phyloP scores from a whole-genome alignment of 176 grass and related monocot genomes.

The Carex scoparia region DNA sequence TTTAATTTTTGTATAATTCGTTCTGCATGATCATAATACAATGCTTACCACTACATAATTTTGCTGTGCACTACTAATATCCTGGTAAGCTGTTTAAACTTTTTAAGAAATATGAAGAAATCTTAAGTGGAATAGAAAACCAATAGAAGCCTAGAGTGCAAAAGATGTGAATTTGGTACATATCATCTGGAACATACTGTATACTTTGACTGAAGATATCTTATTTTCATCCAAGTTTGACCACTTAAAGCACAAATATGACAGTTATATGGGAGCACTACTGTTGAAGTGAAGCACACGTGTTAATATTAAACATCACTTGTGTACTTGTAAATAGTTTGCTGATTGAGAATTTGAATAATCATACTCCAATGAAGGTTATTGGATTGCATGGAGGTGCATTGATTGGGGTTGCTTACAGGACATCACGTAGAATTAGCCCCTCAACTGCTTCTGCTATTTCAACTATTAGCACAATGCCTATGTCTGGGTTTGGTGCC shows the following conservation, averaged over 20 bases:
- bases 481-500: conserved; percentile 80
- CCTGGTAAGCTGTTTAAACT: not conserved
- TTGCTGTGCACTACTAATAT: not conserved
- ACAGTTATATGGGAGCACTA: not conserved
- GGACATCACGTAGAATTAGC: conserved; percentile 87
- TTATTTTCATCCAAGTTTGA: not conserved
- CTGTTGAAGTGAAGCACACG: not conserved
- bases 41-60: not conserved
- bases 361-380: conserved; percentile 46
- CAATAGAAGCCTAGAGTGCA: not conserved
- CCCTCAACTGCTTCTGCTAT: conserved; percentile 81
- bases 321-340: not conserved
- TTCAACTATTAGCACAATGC: conserved; percentile 92
- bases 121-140: not conserved
- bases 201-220: not conserved
- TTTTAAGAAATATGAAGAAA: not conserved
- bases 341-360: conserved; percentile 10
- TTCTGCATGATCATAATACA: not conserved
- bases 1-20: not conserved
- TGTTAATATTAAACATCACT: not conserved
- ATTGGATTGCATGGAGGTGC: conserved; percentile 97
- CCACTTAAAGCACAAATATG: not conserved
- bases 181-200: not conserved
- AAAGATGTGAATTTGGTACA: not conserved
- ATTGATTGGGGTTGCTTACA: conserved; percentile 91